Base-by-base conservation (phyloP, 2,329 filamentous ascomycete species). In the Alternaria sp. region DNA sequence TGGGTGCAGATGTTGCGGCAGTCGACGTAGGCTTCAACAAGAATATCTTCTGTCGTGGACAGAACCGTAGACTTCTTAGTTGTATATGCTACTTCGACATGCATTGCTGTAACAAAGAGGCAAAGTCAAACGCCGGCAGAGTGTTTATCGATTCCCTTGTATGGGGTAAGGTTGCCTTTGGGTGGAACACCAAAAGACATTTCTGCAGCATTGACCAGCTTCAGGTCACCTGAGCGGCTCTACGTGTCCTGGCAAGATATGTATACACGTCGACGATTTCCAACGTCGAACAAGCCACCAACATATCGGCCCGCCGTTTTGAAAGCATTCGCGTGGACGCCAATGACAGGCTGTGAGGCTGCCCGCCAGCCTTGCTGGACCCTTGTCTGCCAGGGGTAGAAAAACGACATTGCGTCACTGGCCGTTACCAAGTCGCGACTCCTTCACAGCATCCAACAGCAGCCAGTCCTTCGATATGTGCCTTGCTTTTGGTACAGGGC, bases 391-490 rank as follows among this genome's bases (percentile, higher is more conserved):
- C 59, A 62, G 59, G 43, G 63, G 61, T 61, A 70, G 57, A 54
- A 49, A 68, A 58, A 41, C 62, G 52, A 52, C 57, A 62, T 71
- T 69, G 67, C 70, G 68, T 72, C 68, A 72, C 67, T 43, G 41
- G 48, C 54, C 28, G 44, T 49, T 43, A 64, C 48, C 68, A 68
- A 65, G 63, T 58, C 61, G 64, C 62, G 59, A 67, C 68, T 72
- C 61, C 70, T 68, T 70, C 67, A 63, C 57, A 59, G 51, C 63
- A 54, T 47, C 63, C 57, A 59, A 62, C 62, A 68, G 66, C 62
- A 62, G 52, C 68, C 56, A 38, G 51, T 43, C 39, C 36, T 34
- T 55, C 52, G 54, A 57, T 46, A 64, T 64, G 63, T 71, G 66
- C 57, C 68, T 61, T 70, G 70, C 65, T 71, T 71, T 58, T 20